phyloP scores from a whole-genome alignment of 164 flowering plant species.

The Santalum album region DNA sequence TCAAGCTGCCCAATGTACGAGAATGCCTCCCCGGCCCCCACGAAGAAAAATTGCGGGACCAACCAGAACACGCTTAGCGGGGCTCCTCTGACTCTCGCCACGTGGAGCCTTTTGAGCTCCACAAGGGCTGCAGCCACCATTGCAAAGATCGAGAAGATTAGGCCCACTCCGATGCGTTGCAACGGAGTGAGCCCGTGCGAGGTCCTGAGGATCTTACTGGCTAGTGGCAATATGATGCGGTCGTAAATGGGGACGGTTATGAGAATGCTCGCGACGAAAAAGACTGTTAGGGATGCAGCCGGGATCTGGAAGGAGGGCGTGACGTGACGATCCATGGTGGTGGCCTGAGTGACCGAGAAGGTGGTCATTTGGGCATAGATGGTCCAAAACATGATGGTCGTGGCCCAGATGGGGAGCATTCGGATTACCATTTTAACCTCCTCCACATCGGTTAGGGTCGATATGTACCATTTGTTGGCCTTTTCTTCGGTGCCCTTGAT shows the following conservation, averaged over 20 bases:
- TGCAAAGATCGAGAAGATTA: slow-evolving; percentile 49
- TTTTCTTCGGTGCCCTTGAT: slow-evolving; percentile 17
- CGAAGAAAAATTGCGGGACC: slow-evolving; percentile 64
- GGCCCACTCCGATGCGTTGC: slow-evolving; percentile 64
- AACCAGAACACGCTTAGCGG: slow-evolving; percentile 69
- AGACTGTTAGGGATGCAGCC: slow-evolving; percentile 63
- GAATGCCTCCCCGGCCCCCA: slow-evolving; percentile 79
- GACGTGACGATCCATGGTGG: slow-evolving; percentile 70
- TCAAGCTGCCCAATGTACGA: slow-evolving; percentile 73
- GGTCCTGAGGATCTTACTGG: slow-evolving; percentile 24
- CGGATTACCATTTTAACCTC: slow-evolving; percentile 55
- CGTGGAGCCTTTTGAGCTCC: slow-evolving; percentile 51
- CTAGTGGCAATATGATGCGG: slow-evolving; percentile 37
- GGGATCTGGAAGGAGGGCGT: slow-evolving; percentile 64
- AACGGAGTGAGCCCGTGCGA: slow-evolving; percentile 69
- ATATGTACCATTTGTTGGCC: slow-evolving; percentile 34
- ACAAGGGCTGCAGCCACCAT: slow-evolving; percentile 63
- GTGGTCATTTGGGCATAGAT: slow-evolving; percentile 84
- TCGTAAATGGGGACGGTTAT: slow-evolving; percentile 72
- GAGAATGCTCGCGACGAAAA: slow-evolving; percentile 76
- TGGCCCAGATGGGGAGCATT: slow-evolving; percentile 85
- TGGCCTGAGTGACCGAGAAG: slow-evolving; percentile 79
- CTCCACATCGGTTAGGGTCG: slow-evolving; percentile 50
- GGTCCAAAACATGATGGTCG: slow-evolving; percentile 84
- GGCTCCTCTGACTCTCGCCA: slow-evolving; percentile 24